phyloP scores from a whole-genome alignment of 805 yeast genomes.

The Ogataea wickerhamii region DNA sequence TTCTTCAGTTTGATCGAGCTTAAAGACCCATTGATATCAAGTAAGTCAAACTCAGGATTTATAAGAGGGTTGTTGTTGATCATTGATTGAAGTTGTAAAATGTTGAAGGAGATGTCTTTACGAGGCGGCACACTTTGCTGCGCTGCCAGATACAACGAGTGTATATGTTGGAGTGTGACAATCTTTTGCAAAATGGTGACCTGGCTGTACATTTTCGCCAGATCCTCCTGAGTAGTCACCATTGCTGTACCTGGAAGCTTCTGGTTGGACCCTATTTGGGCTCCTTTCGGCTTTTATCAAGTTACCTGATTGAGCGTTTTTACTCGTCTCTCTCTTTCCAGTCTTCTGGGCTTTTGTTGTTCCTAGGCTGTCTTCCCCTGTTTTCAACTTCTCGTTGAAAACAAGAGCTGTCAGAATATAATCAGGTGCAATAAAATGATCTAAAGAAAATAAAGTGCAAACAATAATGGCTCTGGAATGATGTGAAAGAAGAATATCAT shows the following conservation, averaged over 20 bases:
- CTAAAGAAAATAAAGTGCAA: too few species aligned
- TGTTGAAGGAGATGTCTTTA: conserved; percentile 34
- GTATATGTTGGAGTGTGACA: conserved; percentile 35
- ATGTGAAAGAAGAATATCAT: too few species aligned
- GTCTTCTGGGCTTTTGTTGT: too few species aligned
- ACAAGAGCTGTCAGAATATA: too few species aligned
- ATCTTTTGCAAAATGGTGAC: conserved; percentile 35
- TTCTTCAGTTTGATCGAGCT: conserved; percentile 21
- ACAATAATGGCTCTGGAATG: too few species aligned
- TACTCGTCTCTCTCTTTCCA: neutral
- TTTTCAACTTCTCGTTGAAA: too few species aligned
- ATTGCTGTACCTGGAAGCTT: neutral
- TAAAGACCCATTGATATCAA: conserved; percentile 29
- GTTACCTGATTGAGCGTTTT: neutral
- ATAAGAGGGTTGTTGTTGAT: conserved; percentile 36
- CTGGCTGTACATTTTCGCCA: conserved; percentile 25
- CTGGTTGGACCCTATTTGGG: neutral
- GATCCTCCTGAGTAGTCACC: conserved; percentile 30
- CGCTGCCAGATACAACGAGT: conserved; percentile 33
- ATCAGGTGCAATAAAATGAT: too few species aligned
- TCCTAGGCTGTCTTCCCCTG: too few species aligned
- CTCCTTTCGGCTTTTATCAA: neutral
- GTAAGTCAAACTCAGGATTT: conserved; percentile 33
- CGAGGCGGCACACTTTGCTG: conserved; percentile 32
- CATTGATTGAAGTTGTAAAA: conserved; percentile 34